These are phyloP conservation scores for Russula foetens DNA, from an alignment of 768 basidiomycete genomes.

Conservation along the genomic window DNA sequence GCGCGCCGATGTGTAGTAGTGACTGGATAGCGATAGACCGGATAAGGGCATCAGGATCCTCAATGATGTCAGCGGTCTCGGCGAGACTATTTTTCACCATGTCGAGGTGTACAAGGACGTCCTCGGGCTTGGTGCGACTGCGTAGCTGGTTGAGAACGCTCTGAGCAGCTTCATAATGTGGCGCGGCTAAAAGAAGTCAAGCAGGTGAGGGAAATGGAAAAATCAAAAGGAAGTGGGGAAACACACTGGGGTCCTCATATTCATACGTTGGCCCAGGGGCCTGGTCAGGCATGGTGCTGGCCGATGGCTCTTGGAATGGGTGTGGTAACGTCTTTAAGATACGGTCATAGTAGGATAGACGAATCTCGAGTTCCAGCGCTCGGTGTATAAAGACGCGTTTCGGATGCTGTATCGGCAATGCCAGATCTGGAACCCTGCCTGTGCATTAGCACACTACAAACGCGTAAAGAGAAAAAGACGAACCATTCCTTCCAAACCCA, in stretches of 20 bases:
- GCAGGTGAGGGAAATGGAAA: not conserved
- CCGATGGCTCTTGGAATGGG: constrained; percentile 60
- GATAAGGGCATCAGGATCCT: constrained; percentile 58
- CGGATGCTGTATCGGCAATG: constrained; percentile 68
- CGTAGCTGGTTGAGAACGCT: constrained; percentile 73
- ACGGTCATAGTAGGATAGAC: constrained; percentile 89
- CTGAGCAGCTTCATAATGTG: constrained; percentile 74
- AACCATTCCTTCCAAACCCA: constrained; percentile 99
- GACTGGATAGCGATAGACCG: constrained; percentile 83
- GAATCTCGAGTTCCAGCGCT: constrained; percentile 81
- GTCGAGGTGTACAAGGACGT: constrained; percentile 70
- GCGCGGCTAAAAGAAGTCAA: constrained; percentile 42
- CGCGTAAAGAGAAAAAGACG: constrained; percentile 22
- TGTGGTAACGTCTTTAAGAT: constrained; percentile 84
- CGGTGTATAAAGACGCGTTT: constrained; percentile 82
- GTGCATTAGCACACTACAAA: not conserved
- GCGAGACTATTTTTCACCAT: constrained; percentile 58
- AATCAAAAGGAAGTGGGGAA: not conserved
- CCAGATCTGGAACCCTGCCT: constrained; percentile 80
- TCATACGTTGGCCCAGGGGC: constrained; percentile 76
- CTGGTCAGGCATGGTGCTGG: constrained; percentile 54
- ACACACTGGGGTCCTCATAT: constrained; percentile 71
- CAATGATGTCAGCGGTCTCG: constrained; percentile 46
- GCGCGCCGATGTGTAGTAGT: constrained; percentile 82
- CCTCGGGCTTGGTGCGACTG: constrained; percentile 71